Conservation (phyloP, 768 basidiomycete genomes). For the Gloeophyllum trabeum region DNA sequence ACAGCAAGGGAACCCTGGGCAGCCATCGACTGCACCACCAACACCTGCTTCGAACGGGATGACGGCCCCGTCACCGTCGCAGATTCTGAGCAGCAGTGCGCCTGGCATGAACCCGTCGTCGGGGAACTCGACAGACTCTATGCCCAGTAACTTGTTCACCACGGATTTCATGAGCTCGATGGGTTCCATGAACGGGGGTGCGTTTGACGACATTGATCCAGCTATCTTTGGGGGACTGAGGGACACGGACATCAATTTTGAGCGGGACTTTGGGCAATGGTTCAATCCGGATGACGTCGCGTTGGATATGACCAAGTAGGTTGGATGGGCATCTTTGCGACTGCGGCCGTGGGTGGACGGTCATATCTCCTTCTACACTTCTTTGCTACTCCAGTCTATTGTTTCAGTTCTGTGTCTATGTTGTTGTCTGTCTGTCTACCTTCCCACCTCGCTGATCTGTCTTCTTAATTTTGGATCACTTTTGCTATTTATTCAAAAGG, state of each 20-base stretch:
- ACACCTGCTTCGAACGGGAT: constrained; percentile 6
- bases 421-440: too few relatives aligned
- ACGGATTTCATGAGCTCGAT: constrained; percentile 36
- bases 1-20: constrained; percentile 1
- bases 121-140: constrained; percentile 4
- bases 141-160: constrained; percentile 11
- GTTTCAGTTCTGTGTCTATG: too few relatives aligned
- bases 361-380: too few relatives aligned
- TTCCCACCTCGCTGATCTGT: too few relatives aligned
- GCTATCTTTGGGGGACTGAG: constrained; percentile 32
- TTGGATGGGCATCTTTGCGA: too few relatives aligned
- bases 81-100: constrained; percentile 3
- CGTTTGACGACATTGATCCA: constrained; percentile 27
- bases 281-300: constrained; percentile 38
- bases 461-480: too few relatives aligned
- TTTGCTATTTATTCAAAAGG: too few relatives aligned
- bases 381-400: too few relatives aligned
- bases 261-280: constrained; percentile 70
- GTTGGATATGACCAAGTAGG: constrained; percentile 4
- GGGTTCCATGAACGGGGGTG: constrained; percentile 13
- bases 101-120: constrained; percentile 7
- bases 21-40: constrained; percentile 1
- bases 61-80: constrained; percentile 6
- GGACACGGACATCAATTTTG: constrained; percentile 41
- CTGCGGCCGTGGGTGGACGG: too few relatives aligned